These are phyloP conservation scores for Colletotrichum camelliae DNA, from an alignment of 2,329 filamentous ascomycete species.

Conservation along the genomic window DNA sequence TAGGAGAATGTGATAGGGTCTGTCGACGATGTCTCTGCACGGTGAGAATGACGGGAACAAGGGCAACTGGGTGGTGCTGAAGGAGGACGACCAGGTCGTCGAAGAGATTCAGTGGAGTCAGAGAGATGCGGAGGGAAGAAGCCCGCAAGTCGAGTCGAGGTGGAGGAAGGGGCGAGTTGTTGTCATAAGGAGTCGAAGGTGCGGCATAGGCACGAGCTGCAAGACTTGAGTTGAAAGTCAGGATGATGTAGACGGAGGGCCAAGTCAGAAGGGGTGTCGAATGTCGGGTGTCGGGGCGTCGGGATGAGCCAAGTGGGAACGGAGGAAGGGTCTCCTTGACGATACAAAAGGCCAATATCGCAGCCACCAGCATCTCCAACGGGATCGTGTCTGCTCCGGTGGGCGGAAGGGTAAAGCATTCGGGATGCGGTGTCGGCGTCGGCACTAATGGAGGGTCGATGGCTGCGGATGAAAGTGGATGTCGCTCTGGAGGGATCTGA, in stretches of 20 bases:
- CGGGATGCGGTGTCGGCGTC: neutral
- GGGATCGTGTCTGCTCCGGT: neutral
- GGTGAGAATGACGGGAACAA: neutral
- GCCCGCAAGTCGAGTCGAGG: neutral
- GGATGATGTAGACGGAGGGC: neutral
- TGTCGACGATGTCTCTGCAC: neutral
- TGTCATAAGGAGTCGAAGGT: neutral
- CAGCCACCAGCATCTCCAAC: neutral
- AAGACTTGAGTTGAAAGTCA: neutral
- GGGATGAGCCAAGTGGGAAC: too few relatives aligned
- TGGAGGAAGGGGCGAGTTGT: neutral
- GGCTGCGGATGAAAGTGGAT: too few relatives aligned
- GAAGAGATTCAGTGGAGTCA: neutral
- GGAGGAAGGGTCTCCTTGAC: too few relatives aligned
- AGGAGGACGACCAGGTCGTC: neutral
- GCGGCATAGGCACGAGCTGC: neutral
- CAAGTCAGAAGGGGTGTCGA: neutral
- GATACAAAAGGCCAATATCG: neutral
- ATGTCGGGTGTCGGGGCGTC: neutral
- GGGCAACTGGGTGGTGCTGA: neutral
- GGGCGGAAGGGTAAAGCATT: too few relatives aligned
- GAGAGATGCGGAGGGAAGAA: neutral
- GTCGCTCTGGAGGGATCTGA: neutral
- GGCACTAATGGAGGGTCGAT: too few relatives aligned
- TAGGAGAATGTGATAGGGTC: neutral